phyloP scores from a whole-genome alignment of 2,329 filamentous ascomycete species.

The Laburnicola sp. region DNA sequence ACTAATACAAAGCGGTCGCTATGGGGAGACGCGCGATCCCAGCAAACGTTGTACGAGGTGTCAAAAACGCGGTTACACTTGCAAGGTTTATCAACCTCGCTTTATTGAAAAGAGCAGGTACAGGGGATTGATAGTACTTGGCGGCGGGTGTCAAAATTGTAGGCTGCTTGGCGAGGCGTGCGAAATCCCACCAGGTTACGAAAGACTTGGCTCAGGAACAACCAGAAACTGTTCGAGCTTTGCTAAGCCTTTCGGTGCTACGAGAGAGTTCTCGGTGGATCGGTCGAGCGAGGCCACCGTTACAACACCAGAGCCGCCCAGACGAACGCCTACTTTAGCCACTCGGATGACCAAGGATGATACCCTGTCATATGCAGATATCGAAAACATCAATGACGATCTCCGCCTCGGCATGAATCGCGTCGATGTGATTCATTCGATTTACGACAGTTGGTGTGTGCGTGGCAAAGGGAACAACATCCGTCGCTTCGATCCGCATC shows the following conservation, averaged over 20 bases:
- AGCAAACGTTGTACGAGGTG: constrained; percentile 8
- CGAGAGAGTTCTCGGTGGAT: not conserved
- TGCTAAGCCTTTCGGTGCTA: not conserved
- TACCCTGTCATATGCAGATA: not conserved
- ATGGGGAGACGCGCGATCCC: constrained; percentile 6
- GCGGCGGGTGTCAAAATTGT: constrained; percentile 14
- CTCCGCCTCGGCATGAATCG: not conserved
- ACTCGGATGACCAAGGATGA: not conserved
- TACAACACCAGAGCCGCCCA: not conserved
- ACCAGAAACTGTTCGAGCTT: not conserved
- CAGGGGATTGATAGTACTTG: not conserved
- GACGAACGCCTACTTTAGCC: not conserved
- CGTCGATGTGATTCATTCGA: not conserved
- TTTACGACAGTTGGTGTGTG: constrained; percentile 6
- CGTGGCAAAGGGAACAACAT: not conserved
- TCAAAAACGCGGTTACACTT: constrained; percentile 4
- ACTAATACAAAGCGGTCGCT: constrained; percentile 9
- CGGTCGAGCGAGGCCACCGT: not conserved
- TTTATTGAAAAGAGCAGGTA: not conserved
- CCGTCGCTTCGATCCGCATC: not conserved
- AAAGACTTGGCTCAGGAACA: not conserved
- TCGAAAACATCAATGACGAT: not conserved
- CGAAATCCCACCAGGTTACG: not conserved
- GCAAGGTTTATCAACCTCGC: constrained; percentile 11
- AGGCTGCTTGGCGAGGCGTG: constrained; percentile 3